Evolutionary conservation across 768 basidiomycete genomes (phyloP).

Genomic region (Phlebiopsis gigantea): DNA sequence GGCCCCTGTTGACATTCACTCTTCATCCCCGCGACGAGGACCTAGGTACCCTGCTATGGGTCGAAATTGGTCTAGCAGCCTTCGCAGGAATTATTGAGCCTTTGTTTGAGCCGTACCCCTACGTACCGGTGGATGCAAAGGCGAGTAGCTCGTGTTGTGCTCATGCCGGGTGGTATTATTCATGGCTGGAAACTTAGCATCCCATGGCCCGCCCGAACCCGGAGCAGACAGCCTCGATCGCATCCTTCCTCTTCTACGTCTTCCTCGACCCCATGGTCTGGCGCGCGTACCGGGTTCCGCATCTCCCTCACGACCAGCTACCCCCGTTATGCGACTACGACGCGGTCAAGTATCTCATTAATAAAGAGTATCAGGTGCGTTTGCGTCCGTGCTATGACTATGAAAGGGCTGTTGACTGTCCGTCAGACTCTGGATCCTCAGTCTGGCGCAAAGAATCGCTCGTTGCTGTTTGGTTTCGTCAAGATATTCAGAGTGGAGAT

Average conservation of each 20-base stretch:
- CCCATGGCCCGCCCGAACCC: conserved; percentile 26
- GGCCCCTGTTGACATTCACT: conserved; percentile 30
- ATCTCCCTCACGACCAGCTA: conserved; percentile 24
- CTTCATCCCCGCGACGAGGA: conserved; percentile 27
- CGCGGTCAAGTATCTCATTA: conserved; percentile 19
- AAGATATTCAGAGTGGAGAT: neutral
- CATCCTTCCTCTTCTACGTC: conserved; percentile 32
- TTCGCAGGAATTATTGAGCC: conserved; percentile 31
- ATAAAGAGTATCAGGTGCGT: conserved; percentile 21
- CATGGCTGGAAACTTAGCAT: conserved; percentile 5
- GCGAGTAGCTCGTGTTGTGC: conserved; percentile 5
- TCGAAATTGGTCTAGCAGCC: conserved; percentile 26
- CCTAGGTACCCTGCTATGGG: conserved; percentile 28
- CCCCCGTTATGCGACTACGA: conserved; percentile 29
- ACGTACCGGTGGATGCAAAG: conserved; percentile 30
- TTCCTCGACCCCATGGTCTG: conserved; percentile 33
- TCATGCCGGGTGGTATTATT: neutral
- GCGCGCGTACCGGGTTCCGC: conserved; percentile 23
- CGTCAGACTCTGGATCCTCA: conserved; percentile 13
- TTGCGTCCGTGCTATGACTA: neutral
- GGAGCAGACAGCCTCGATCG: conserved; percentile 38
- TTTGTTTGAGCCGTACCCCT: conserved; percentile 29
- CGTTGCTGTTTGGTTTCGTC: neutral
- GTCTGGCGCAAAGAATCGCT: neutral
- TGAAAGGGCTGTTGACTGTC: neutral